phyloP scores from a whole-genome alignment of 345 rosid genomes.

The Kernera saxatilis region DNA sequence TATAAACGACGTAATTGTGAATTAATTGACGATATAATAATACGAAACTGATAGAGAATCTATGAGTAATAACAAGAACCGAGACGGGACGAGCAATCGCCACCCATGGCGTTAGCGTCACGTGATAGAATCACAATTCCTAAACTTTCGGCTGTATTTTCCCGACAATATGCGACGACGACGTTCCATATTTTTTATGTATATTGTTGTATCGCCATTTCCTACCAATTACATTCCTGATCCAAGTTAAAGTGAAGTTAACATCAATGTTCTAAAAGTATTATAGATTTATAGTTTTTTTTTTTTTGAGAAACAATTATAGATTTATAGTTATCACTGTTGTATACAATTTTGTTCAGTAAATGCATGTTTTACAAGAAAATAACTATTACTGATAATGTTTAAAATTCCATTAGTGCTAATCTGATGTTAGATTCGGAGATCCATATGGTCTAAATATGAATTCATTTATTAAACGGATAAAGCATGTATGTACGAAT shows the following conservation, averaged over 20 bases:
- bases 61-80: neutral
- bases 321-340: neutral
- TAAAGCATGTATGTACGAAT: no score
- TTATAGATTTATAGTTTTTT: no score
- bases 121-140: slow-evolving; percentile 17
- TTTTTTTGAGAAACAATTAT: no score
- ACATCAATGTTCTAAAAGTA: neutral
- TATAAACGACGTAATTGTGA: neutral
- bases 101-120: slow-evolving; percentile 23
- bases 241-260: neutral
- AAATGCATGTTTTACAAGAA: neutral
- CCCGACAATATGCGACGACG: neutral
- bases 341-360: neutral
- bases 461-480: no score
- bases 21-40: neutral
- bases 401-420: no score
- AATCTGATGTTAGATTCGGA: no score
- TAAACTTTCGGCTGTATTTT: neutral
- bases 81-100: neutral
- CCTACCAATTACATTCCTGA: neutral
- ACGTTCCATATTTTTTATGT: neutral
- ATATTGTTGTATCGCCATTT: neutral
- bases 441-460: no score
- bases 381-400: no score
- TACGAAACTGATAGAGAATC: slow-evolving; percentile 4